These are phyloP conservation scores for Secale cereale DNA, from an alignment of 176 grass and related monocot species.

Conservation along the genomic window DNA sequence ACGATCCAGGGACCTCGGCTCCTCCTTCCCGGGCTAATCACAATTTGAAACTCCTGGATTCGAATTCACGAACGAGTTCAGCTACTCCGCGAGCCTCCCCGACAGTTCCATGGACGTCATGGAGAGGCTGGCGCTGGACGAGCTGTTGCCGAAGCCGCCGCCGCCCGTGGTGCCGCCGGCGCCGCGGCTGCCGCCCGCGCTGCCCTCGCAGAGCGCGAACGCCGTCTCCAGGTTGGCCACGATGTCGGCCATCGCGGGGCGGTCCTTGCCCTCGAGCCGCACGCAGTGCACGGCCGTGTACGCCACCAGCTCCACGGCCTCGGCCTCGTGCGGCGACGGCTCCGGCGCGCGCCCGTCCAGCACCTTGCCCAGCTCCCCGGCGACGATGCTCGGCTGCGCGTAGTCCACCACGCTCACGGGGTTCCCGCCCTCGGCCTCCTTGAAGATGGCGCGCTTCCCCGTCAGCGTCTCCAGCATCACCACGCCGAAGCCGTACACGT, in stretches of 20 bases:
- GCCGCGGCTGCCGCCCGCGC: slow-evolving; percentile 17
- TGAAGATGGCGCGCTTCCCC: slow-evolving; percentile 71
- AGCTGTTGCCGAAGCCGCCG: slow-evolving; percentile 34
- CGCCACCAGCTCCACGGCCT: slow-evolving; percentile 77
- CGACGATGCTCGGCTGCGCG: slow-evolving; percentile 46
- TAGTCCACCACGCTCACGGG: slow-evolving; percentile 71
- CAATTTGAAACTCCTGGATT: slow-evolving; percentile 7
- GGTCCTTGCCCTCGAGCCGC: slow-evolving; percentile 58
- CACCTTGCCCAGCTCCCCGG: slow-evolving; percentile 51
- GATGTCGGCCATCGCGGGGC: slow-evolving; percentile 68
- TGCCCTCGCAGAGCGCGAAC: slow-evolving; percentile 57
- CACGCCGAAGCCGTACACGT: slow-evolving; percentile 89
- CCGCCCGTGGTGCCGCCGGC: background rate
- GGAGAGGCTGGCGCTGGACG: slow-evolving; percentile 67
- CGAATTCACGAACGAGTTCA: background rate
- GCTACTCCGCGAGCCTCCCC: background rate
- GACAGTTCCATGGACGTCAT: slow-evolving; percentile 55
- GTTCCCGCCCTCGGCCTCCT: slow-evolving; percentile 47
- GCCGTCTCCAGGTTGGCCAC: slow-evolving; percentile 82
- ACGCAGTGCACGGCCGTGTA: slow-evolving; percentile 85
- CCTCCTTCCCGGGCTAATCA: slow-evolving; percentile 33
- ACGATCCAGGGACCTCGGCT: background rate
- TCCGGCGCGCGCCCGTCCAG: slow-evolving; percentile 54
- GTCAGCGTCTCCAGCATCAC: slow-evolving; percentile 91
- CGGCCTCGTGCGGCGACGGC: slow-evolving; percentile 41